phyloP scores from a whole-genome alignment of 352 stramenopile genomes.

The Globisporangium barbulae region DNA sequence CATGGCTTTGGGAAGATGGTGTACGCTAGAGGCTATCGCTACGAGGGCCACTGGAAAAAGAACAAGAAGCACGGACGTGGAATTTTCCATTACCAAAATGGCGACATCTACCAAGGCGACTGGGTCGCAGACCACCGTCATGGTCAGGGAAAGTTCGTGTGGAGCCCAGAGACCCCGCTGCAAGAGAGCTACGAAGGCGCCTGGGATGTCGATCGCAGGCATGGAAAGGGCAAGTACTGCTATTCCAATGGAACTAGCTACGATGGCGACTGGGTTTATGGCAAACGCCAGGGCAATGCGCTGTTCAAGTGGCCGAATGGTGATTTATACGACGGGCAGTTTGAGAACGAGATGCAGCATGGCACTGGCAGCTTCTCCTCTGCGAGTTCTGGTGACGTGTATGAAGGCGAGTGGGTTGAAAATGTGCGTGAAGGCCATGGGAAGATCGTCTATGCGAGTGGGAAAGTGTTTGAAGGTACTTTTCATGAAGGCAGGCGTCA shows the following conservation, averaged over 20 bases:
- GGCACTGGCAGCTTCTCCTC: constrained; percentile 70
- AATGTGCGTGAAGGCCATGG: constrained; percentile 83
- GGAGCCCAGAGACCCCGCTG: constrained; percentile 42
- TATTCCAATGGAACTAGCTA: constrained; percentile 66
- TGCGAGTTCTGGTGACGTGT: constrained; percentile 42
- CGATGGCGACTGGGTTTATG: constrained; percentile 58
- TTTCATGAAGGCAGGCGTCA: constrained; percentile 78
- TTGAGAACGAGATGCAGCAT: constrained; percentile 78
- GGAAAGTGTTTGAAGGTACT: constrained; percentile 83
- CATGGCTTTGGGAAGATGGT: constrained; percentile 47
- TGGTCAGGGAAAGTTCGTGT: constrained; percentile 56
- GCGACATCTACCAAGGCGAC: constrained; percentile 76
- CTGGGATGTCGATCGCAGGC: constrained; percentile 57
- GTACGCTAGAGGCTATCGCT: constrained; percentile 65
- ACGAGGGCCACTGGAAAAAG: constrained; percentile 55
- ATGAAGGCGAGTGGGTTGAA: constrained; percentile 75
- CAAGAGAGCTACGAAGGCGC: constrained; percentile 80
- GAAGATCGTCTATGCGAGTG: constrained; percentile 69
- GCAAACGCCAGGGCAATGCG: constrained; percentile 72
- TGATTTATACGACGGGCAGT: constrained; percentile 81
- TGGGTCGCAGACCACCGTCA: constrained; percentile 61
- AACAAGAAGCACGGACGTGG: constrained; percentile 83
- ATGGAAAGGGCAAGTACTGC: constrained; percentile 57
- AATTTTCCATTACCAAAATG: constrained; percentile 76
- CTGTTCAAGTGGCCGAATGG: constrained; percentile 84